Evolutionary conservation across 768 basidiomycete species (phyloP).

Genomic region (Lactifluus rugatus): DNA sequence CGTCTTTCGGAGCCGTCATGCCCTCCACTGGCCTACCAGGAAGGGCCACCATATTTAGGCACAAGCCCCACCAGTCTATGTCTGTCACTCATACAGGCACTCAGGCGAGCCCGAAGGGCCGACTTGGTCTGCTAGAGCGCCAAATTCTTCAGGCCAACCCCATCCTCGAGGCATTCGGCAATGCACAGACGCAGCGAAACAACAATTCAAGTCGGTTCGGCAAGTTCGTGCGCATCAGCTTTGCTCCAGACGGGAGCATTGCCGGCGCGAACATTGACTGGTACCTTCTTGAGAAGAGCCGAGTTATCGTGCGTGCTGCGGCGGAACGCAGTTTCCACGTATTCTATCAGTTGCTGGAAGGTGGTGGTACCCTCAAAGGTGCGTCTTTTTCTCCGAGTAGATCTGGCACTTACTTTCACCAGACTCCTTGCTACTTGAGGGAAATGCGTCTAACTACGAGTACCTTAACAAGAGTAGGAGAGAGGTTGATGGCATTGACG

Average conservation of each 20-base stretch:
- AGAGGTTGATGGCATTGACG: slow-evolving; percentile 94
- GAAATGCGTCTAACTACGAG: slow-evolving; percentile 71
- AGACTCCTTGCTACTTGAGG: slow-evolving; percentile 71
- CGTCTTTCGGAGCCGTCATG: slow-evolving; percentile 43
- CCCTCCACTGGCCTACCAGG: slow-evolving; percentile 63
- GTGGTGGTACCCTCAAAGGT: slow-evolving; percentile 66
- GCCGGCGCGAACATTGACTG: slow-evolving; percentile 98
- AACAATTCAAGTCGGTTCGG: slow-evolving; percentile 99
- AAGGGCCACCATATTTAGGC: slow-evolving; percentile 38
- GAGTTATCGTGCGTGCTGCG: slow-evolving; percentile 80
- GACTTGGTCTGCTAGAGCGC: slow-evolving; percentile 82
- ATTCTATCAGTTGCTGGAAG: slow-evolving; percentile 88
- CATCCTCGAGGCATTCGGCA: slow-evolving; percentile 94
- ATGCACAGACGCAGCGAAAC: slow-evolving; percentile 95
- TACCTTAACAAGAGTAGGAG: slow-evolving; percentile 83
- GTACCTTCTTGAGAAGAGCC: slow-evolving; percentile 96
- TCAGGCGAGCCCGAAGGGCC: slow-evolving; percentile 49
- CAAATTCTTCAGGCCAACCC: slow-evolving; percentile 98
- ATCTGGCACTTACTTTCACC: slow-evolving; percentile 5
- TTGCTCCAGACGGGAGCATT: slow-evolving; percentile 87
- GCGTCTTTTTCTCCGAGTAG: slow-evolving; percentile 21
- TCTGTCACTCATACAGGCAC: slow-evolving; percentile 37
- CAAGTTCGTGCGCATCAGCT: slow-evolving; percentile 95
- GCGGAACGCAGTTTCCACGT: slow-evolving; percentile 94
- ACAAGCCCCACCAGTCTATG: slow-evolving; percentile 43